Conservation (phyloP, 108 stramenopile species). For the Chaetoceros tenuissimus region DNA sequence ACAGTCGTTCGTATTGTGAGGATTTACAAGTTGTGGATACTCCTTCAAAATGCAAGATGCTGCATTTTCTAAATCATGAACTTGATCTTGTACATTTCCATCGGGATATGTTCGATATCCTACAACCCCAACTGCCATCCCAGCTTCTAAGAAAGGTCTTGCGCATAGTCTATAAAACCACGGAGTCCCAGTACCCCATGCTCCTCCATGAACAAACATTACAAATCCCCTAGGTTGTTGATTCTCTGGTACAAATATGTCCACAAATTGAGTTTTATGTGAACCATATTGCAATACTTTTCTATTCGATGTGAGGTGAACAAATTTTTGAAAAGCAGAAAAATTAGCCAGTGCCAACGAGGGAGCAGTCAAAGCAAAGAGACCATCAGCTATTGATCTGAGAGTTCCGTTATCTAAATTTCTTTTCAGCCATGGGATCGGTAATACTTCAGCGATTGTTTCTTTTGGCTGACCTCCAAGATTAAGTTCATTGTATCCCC, state of each 20-base stretch:
- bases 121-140: slow-evolving; percentile 14
- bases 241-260: slow-evolving; percentile 41
- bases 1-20: not conserved
- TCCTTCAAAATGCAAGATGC: not conserved
- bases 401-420: slow-evolving; percentile 56
- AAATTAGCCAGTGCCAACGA: slow-evolving; percentile 27
- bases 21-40: not conserved
- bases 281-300: slow-evolving; percentile 33
- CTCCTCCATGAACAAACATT: slow-evolving; percentile 47
- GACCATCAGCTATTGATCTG: slow-evolving; percentile 32
- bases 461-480: too few species aligned
- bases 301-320: slow-evolving; percentile 16
- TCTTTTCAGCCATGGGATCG: slow-evolving; percentile 40
- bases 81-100: slow-evolving; percentile 18
- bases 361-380: slow-evolving; percentile 31
- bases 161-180: slow-evolving; percentile 23
- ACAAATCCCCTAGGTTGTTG: too few species aligned
- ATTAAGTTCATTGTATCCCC: too few species aligned
- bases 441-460: too few species aligned
- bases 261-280: slow-evolving; percentile 52
- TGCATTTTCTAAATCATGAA: slow-evolving; percentile 16
- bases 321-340: slow-evolving; percentile 23
- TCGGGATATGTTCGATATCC: slow-evolving; percentile 40
- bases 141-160: slow-evolving; percentile 20
- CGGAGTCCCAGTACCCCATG: slow-evolving; percentile 33